phyloP scores from a whole-genome alignment of 2,329 filamentous ascomycete species.

The Cercospora berteroae region DNA sequence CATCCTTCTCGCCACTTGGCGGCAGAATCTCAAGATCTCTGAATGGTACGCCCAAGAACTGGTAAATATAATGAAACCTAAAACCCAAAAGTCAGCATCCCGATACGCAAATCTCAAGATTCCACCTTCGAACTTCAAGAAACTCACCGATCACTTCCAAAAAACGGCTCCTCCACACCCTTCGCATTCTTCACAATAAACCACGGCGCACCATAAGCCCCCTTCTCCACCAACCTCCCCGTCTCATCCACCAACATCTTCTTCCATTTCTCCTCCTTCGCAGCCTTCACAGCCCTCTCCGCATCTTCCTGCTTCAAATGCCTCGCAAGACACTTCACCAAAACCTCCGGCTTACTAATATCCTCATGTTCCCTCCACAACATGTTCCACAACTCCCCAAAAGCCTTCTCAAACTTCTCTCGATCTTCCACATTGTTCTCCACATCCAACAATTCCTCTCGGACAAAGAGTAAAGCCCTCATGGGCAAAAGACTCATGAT shows the following conservation, averaged over 20 bases:
- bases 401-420: constrained; percentile 53
- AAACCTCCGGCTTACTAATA: constrained; percentile 57
- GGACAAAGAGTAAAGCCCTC: constrained; percentile 59
- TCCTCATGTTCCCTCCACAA: constrained; percentile 64
- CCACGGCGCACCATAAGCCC: constrained; percentile 78
- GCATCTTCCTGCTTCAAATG: constrained; percentile 46
- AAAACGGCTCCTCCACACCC: constrained; percentile 66
- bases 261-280: constrained; percentile 37
- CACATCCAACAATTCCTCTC: constrained; percentile 48
- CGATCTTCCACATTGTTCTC: constrained; percentile 30
- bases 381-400: constrained; percentile 56
- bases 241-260: constrained; percentile 28
- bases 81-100: background rate
- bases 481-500: constrained; percentile 51
- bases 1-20: constrained; percentile 6
- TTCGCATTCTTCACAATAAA: constrained; percentile 62
- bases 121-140: background rate
- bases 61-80: constrained; percentile 64
- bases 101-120: too few relatives aligned
- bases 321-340: constrained; percentile 45
- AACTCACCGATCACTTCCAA: constrained; percentile 63
- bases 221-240: constrained; percentile 45
- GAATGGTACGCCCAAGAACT: constrained; percentile 53
- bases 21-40: constrained; percentile 23
- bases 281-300: constrained; percentile 24